Evolutionary conservation across 129 eudicot species (phyloP), one percentile per base, ranked within the genome.

Genomic region (Lactuca sativa): DNA sequence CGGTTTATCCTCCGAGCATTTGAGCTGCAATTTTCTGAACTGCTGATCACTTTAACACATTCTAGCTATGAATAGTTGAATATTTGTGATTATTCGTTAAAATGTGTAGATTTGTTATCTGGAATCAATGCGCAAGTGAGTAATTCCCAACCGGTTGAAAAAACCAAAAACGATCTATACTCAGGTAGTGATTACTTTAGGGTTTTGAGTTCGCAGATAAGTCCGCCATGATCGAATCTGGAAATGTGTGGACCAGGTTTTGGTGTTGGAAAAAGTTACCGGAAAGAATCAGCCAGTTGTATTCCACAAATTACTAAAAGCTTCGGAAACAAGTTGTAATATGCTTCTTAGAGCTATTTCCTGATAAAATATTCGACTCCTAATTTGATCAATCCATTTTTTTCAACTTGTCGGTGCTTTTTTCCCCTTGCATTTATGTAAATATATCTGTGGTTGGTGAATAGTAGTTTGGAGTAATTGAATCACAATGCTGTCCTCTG

Each of bases 391-490:
- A 8, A 37, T 51, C 62, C 30, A 21, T 13, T 12, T 55, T 43
- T 12, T 14, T 43, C 3, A 43, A 43, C 49, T 12, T 67, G 71
- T 40, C 32, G 7, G 32, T 31, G 72, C 32, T 43, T 67, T 57
- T 49, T 66, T 32, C 11, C 59, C 63, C 38, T 41, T 60, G 18
- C 64, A 69, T 59, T 69, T 62, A 54, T 62, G 66, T 17, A 32
- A 44, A 62, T 77, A 59, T 69, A 33, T 31, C 31, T 25, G 75
- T 61, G 59, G 76, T 77, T 68, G 75, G 80, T 61, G 59, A 76
- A 69, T 68, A 70, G 80, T 69, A 66, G 57, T 40, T 62, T 62
- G 9, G 59, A 54, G 69, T 63, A 61, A 54, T 69, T 69, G 44
- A 58, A 49, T 48, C 67, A 48, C 21, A 66, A 9, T 75, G 32